Percentiles rank a stretch among this genome's conserved stretches.
phyloP scores from a whole-genome alignment of 148 eudicot species.

The Amaranthus hypochondriacus region DNA sequence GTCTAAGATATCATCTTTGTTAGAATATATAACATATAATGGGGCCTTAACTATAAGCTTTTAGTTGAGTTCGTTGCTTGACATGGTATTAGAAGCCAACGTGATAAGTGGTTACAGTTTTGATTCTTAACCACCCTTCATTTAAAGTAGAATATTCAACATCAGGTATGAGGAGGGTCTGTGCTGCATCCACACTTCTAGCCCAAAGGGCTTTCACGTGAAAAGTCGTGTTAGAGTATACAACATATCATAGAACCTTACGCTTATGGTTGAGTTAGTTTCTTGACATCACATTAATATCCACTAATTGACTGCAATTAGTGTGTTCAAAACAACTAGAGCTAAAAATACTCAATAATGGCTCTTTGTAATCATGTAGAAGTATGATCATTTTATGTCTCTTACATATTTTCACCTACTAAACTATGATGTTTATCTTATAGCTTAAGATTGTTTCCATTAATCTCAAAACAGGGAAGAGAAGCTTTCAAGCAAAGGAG shows the following conservation, averaged over 20 bases:
- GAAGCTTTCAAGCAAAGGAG: constrained; percentile 16
- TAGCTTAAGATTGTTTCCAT: background rate
- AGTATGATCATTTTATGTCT: background rate
- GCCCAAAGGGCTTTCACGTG: no score
- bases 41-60: no score
- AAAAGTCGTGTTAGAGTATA: background rate
- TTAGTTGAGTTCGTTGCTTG: no score
- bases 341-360: background rate
- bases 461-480: background rate
- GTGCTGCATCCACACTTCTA: no score
- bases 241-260: background rate
- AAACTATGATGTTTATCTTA: background rate
- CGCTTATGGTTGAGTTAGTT: no score
- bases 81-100: background rate
- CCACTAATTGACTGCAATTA: background rate
- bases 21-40: background rate
- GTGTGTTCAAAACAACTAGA: background rate
- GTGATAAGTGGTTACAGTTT: no score
- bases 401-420: background rate
- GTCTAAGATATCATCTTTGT: background rate
- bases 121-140: no score
- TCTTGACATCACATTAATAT: background rate
- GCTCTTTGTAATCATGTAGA: background rate
- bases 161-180: no score
- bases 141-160: no score